Evolutionary conservation across 2,329 filamentous ascomycete species (phyloP), one percentile per base, ranked within the genome.

Genomic region (Chaetomium globosum): DNA sequence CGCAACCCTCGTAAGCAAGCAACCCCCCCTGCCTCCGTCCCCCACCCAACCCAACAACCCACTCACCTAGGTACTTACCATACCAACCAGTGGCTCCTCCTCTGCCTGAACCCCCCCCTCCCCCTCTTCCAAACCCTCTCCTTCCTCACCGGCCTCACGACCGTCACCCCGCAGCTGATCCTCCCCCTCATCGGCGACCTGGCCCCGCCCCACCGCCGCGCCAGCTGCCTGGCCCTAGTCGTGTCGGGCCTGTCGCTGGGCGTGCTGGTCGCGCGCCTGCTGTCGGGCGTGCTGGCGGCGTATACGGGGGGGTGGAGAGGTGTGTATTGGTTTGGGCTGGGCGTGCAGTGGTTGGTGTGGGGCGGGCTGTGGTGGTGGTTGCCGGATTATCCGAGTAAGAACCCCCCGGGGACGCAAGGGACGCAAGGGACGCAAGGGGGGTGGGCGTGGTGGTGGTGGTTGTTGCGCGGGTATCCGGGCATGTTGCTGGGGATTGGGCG

Each of bases 181-280:
- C 86, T 95, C 19, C 91, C 91, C 0, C 80, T 95, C 0, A 90
- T 93, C 0, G 89, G 90, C 2, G 90, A 94, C 71, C 86, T 94
- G 21, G 90, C 91, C 0, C 90, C 91, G 0, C 81, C 85, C 0
- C 79, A 87, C 51, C 84, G 88, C 31, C 86, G 89, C 13, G 89
- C 90, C 0, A 85, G 87, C 30, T 86, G 89, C 13, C 81, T 94
- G 5, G 88, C 89, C 6, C 86, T 94, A 65, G 88, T 93, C 8
- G 87, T 90, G 2, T 91, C 89, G 0, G 91, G 91, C 1, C 79
- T 94, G 1, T 84, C 92, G 52, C 83, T 93, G 1, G 91, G 91
- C 19, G 86, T 95, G 68, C 82, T 96, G 1, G 80, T 93, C 61
- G 92, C 91, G 0, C 87, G 92, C 2, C 80, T 94, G 0, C 82